phyloP scores from a whole-genome alignment of 495 filamentous ascomycete genomes.

The Saxophila tyrrhenica region DNA sequence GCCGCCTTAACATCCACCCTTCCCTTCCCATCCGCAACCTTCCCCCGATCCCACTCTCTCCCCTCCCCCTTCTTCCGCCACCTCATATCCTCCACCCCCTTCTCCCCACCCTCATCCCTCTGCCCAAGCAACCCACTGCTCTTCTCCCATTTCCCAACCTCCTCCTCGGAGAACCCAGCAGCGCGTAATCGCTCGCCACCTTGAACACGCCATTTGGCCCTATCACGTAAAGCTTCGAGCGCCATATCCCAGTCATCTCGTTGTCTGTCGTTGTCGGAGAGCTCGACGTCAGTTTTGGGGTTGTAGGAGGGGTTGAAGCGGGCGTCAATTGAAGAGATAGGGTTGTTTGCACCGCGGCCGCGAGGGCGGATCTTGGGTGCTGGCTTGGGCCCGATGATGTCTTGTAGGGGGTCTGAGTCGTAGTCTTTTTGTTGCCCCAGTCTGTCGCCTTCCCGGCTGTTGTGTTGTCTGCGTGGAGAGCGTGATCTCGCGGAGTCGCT shows the following conservation, averaged over 20 bases:
- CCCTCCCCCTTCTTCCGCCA: constrained; percentile 72
- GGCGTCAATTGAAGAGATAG: constrained; percentile 59
- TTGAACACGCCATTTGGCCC: constrained; percentile 65
- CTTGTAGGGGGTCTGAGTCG: constrained; percentile 69
- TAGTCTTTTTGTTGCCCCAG: not conserved
- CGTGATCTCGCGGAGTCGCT: not conserved
- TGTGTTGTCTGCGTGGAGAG: not conserved
- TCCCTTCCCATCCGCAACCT: constrained; percentile 57
- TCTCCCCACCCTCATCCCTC: constrained; percentile 41
- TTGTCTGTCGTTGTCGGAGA: constrained; percentile 32
- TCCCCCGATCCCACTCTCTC: constrained; percentile 88
- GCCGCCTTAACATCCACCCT: constrained; percentile 40
- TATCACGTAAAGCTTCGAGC: constrained; percentile 69
- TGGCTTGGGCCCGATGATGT: constrained; percentile 67
- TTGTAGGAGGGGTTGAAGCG: constrained; percentile 73
- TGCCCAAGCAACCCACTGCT: not conserved
- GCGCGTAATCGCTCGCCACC: constrained; percentile 66
- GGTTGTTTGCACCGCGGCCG: constrained; percentile 56
- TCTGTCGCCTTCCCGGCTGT: not conserved
- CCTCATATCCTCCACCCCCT: constrained; percentile 51
- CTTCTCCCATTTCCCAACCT: constrained; percentile 69
- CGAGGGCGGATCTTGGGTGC: constrained; percentile 44
- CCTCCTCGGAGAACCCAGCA: constrained; percentile 68
- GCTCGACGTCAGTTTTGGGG: constrained; percentile 56
- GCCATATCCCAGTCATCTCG: constrained; percentile 72